phyloP scores from a whole-genome alignment of 805 yeast genomes.

The Yarrowia phangngaensis region DNA sequence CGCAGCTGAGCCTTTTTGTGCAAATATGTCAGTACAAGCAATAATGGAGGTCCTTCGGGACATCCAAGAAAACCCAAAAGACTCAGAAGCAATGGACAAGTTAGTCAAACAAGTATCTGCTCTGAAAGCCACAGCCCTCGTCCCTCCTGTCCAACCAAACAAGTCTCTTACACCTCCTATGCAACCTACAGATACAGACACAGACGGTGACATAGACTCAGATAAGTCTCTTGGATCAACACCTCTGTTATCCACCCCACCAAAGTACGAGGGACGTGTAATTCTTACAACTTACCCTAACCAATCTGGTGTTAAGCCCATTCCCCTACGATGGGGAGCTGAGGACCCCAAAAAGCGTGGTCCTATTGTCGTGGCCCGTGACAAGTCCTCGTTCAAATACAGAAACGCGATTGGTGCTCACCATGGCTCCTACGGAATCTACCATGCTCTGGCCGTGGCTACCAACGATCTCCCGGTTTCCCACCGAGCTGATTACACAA shows the following conservation, averaged over 20 bases:
- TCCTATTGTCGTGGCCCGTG: slow-evolving; percentile 55
- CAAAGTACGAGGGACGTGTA: slow-evolving; percentile 38
- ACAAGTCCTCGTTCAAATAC: slow-evolving; percentile 47
- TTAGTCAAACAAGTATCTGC: slow-evolving; percentile 14
- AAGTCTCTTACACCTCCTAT: slow-evolving; percentile 17
- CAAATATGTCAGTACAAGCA: slow-evolving; percentile 18
- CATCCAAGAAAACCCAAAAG: slow-evolving; percentile 20
- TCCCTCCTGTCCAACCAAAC: neutral
- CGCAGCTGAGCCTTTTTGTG: neutral
- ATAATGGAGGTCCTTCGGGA: slow-evolving; percentile 23
- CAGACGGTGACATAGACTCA: slow-evolving; percentile 11
- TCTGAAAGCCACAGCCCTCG: slow-evolving; percentile 6
- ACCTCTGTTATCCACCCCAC: slow-evolving; percentile 23
- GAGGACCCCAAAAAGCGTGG: slow-evolving; percentile 50
- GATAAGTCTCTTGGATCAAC: slow-evolving; percentile 25
- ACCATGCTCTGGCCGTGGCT: slow-evolving; percentile 65
- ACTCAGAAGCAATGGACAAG: slow-evolving; percentile 15
- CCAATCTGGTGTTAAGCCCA: slow-evolving; percentile 49
- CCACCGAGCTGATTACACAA: slow-evolving; percentile 57
- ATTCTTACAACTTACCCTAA: slow-evolving; percentile 53
- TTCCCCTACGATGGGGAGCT: slow-evolving; percentile 53
- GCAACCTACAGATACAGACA: slow-evolving; percentile 19
- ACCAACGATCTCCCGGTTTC: slow-evolving; percentile 51
- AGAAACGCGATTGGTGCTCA: slow-evolving; percentile 66
- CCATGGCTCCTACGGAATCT: slow-evolving; percentile 59